These are phyloP conservation scores for Salinomyces thailandicus DNA, from an alignment of 2,329 filamentous ascomycete genomes.

Conservation along the genomic window DNA sequence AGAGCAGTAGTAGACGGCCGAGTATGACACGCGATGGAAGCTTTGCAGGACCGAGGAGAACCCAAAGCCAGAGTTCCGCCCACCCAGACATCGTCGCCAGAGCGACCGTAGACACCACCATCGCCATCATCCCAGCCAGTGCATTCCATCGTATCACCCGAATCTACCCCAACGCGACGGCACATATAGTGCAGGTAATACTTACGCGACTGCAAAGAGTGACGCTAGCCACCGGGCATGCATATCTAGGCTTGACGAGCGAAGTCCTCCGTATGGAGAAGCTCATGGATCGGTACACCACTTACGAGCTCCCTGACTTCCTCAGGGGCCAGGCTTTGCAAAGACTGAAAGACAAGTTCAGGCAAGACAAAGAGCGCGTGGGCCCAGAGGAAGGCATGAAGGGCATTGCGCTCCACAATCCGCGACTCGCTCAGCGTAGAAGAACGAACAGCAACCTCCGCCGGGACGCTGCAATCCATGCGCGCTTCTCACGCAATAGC, in stretches of 20 bases:
- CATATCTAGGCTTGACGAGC: slow-evolving; percentile 81
- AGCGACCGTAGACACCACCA: slow-evolving; percentile 91
- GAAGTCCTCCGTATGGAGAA: slow-evolving; percentile 90
- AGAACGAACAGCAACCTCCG: slow-evolving; percentile 62
- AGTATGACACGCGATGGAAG: slow-evolving; percentile 16
- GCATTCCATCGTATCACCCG: slow-evolving; percentile 87
- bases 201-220: slow-evolving; percentile 88
- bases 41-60: slow-evolving; percentile 9
- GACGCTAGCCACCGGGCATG: slow-evolving; percentile 86
- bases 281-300: slow-evolving; percentile 86
- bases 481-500: slow-evolving; percentile 35
- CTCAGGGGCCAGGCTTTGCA: slow-evolving; percentile 73
- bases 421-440: slow-evolving; percentile 49
- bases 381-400: slow-evolving; percentile 74
- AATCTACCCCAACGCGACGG: slow-evolving; percentile 89
- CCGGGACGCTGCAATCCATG: slow-evolving; percentile 68
- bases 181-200: slow-evolving; percentile 96
- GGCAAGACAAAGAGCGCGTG: slow-evolving; percentile 64
- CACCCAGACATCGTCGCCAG: slow-evolving; percentile 97
- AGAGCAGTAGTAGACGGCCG: slow-evolving; percentile 15
- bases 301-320: slow-evolving; percentile 82
- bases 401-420: slow-evolving; percentile 90
- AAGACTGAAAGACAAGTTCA: slow-evolving; percentile 84
- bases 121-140: slow-evolving; percentile 94
- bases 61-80: slow-evolving; percentile 55